A percentile compares a stretch with the other conserved stretches of the same genome.
Conservation (phyloP, 2,329 filamentous ascomycete genomes). For the Penicillium sp. region DNA sequence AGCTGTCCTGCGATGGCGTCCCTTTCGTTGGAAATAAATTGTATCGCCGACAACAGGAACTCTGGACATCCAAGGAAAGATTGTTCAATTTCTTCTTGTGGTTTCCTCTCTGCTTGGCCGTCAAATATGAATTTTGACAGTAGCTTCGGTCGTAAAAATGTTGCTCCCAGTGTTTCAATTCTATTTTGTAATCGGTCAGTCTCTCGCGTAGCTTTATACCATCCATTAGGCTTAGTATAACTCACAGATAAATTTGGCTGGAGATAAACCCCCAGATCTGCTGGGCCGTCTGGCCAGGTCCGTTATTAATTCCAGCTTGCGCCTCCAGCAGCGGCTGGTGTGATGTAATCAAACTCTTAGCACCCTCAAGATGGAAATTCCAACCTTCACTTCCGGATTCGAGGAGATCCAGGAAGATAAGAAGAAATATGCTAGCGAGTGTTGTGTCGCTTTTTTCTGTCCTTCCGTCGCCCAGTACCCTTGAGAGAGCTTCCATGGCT, state of each 20-base stretch:
- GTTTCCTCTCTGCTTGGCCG: constrained; percentile 14
- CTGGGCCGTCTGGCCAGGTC: constrained; percentile 30
- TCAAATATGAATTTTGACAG: constrained; percentile 25
- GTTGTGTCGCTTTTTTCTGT: constrained; percentile 27
- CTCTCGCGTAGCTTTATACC: background rate
- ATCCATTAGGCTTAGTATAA: background rate
- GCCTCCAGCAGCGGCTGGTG: constrained; percentile 9
- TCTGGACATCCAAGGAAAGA: constrained; percentile 41
- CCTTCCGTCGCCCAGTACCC: constrained; percentile 15
- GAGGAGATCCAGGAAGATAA: constrained; percentile 35
- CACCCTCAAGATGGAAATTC: constrained; percentile 37
- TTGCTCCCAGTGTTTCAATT: constrained; percentile 36
- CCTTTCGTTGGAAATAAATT: constrained; percentile 28
- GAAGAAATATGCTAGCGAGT: constrained; percentile 37
- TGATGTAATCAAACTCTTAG: constrained; percentile 29
- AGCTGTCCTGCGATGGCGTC: constrained; percentile 22
- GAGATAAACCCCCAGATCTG: constrained; percentile 32
- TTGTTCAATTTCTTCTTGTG: constrained; percentile 31
- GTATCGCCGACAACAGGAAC: constrained; percentile 33
- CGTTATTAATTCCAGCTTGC: constrained; percentile 16
- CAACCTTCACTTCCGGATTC: constrained; percentile 37
- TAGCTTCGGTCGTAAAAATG: constrained; percentile 34
- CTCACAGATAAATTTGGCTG: constrained; percentile 33
- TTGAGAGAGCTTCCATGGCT: constrained; percentile 34
- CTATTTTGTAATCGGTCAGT: constrained; percentile 15